Evolutionary conservation across 495 filamentous ascomycete genomes (phyloP).

Genomic region (Tirmania nivea): DNA sequence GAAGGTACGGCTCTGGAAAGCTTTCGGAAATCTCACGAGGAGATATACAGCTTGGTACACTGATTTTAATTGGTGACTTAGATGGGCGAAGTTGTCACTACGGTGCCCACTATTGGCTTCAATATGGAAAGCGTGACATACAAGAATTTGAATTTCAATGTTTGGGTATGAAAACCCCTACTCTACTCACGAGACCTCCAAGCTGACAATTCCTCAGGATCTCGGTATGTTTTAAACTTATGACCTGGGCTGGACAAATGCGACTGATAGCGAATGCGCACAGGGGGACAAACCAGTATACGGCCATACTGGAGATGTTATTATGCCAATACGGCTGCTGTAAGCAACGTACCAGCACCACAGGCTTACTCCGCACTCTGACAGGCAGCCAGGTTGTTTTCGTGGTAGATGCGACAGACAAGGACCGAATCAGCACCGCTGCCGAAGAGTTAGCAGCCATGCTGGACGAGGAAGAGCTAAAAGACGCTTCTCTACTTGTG

Average conservation of each 20-base stretch:
- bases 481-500: slow-evolving; percentile 75
- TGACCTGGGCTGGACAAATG: background rate
- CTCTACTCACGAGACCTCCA: background rate
- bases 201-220: slow-evolving; percentile 32
- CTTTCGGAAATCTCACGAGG: background rate
- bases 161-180: slow-evolving; percentile 45
- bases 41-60: too few relatives aligned
- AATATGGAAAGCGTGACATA: slow-evolving; percentile 97
- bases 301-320: slow-evolving; percentile 98
- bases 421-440: slow-evolving; percentile 76
- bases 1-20: slow-evolving; percentile 37
- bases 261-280: background rate
- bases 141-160: slow-evolving; percentile 93
- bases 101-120: slow-evolving; percentile 97
- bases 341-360: background rate
- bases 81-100: slow-evolving; percentile 97
- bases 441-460: slow-evolving; percentile 84
- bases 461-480: slow-evolving; percentile 89
- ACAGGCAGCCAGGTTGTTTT: slow-evolving; percentile 44
- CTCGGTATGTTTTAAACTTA: slow-evolving; percentile 28
- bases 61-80: slow-evolving; percentile 19
- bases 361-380: background rate
- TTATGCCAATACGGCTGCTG: slow-evolving; percentile 94
- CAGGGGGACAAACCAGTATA: slow-evolving; percentile 78
- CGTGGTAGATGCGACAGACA: slow-evolving; percentile 94